These are phyloP conservation scores for Saccharomyces hybrid DNA, from an alignment of 1,139 yeast genomes.

Conservation along the genomic window DNA sequence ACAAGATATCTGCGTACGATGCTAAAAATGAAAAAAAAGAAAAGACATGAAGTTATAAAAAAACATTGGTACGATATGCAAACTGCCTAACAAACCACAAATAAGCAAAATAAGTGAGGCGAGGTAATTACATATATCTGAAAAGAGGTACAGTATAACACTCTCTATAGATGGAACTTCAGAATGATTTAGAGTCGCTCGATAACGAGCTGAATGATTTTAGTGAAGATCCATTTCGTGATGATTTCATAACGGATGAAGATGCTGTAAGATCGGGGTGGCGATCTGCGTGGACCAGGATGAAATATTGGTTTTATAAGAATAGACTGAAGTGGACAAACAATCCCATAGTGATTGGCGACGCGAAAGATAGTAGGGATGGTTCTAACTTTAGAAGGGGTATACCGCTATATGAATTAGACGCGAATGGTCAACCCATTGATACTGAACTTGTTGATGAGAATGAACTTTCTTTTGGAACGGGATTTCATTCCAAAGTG, in stretches of 20 bases:
- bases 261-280: background rate
- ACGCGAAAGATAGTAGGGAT: background rate
- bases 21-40: background rate
- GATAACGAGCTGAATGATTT: background rate
- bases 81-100: no score
- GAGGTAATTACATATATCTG: background rate
- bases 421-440: conserved; percentile 12
- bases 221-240: background rate
- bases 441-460: background rate
- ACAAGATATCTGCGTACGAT: background rate
- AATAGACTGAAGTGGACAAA: background rate
- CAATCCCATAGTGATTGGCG: background rate
- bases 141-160: background rate
- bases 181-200: background rate
- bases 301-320: background rate
- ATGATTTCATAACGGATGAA: background rate
- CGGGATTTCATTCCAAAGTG: background rate
- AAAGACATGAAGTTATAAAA: background rate
- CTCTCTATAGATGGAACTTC: background rate
- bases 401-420: conserved; percentile 27
- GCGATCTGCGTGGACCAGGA: background rate
- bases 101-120: background rate
- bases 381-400: conserved; percentile 15
- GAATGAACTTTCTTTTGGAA: background rate
- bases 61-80: no score